A percentile compares a stretch with the other conserved stretches of the same genome.
Evolutionary conservation across 1,284 basidiomycete genomes (phyloP).

Genomic region (Boletus mariae): DNA sequence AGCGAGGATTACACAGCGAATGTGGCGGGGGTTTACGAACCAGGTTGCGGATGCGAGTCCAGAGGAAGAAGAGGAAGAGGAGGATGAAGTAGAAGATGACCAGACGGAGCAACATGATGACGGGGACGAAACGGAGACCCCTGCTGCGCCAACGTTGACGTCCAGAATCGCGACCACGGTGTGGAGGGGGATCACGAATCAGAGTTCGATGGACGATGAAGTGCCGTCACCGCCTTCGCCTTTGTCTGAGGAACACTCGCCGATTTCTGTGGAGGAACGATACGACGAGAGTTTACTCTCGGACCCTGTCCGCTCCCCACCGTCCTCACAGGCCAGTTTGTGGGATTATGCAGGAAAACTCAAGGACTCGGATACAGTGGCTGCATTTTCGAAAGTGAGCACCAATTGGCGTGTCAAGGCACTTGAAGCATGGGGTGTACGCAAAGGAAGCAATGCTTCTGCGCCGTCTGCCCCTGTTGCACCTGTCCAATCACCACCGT

Average conservation of each 20-base stretch:
- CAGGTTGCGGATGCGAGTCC: conserved; percentile 40
- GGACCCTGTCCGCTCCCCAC: conserved; percentile 5
- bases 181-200: conserved; percentile 73
- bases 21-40: conserved; percentile 67
- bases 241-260: conserved; percentile 31
- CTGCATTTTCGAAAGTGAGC: conserved; percentile 65
- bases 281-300: conserved; percentile 6
- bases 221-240: conserved; percentile 46
- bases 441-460: conserved; percentile 14
- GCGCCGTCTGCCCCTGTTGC: conserved; percentile 4
- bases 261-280: conserved; percentile 25
- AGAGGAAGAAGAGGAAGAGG: conserved; percentile 30
- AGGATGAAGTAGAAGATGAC: conserved; percentile 33
- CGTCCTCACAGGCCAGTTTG: conserved; percentile 34
- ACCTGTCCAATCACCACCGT: conserved; percentile 10
- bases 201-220: conserved; percentile 59
- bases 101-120: conserved; percentile 37
- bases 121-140: conserved; percentile 44
- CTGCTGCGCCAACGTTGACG: conserved; percentile 39
- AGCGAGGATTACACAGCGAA: conserved; percentile 52
- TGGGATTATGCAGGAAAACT: conserved; percentile 73
- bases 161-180: conserved; percentile 57
- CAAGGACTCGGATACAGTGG: conserved; percentile 67
- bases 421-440: conserved; percentile 41
- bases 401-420: conserved; percentile 71